Evolutionary conservation across 2,329 filamentous ascomycete genomes (phyloP).

Genomic region (Zymoseptoria passerinii): DNA sequence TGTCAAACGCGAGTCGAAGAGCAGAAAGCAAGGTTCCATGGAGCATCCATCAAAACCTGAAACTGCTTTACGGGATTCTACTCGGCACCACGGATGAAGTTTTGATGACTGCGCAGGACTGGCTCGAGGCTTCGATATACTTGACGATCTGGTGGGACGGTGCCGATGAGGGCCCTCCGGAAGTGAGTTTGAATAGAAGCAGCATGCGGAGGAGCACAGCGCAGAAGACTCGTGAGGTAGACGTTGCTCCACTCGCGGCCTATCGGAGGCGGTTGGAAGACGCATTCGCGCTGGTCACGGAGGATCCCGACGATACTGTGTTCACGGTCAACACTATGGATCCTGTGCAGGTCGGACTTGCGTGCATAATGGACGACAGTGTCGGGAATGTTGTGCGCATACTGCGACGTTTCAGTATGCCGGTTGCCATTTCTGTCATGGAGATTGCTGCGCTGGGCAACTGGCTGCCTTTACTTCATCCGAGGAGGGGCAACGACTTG

Average conservation of each 20-base stretch:
- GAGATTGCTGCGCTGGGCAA: slow-evolving; percentile 76
- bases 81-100: slow-evolving; percentile 70
- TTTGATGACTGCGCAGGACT: slow-evolving; percentile 71
- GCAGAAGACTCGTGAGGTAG: slow-evolving; percentile 38
- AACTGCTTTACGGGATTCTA: slow-evolving; percentile 70
- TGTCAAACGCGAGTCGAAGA: slow-evolving; percentile 58
- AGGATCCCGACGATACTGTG: slow-evolving; percentile 54
- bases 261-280: slow-evolving; percentile 67
- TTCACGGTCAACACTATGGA: slow-evolving; percentile 71
- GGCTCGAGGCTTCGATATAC: slow-evolving; percentile 80
- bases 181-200: slow-evolving; percentile 39
- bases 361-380: slow-evolving; percentile 75
- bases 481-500: slow-evolving; percentile 41
- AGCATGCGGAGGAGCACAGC: slow-evolving; percentile 30
- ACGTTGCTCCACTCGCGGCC: slow-evolving; percentile 51
- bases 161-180: slow-evolving; percentile 46
- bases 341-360: slow-evolving; percentile 70
- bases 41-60: slow-evolving; percentile 79
- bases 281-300: slow-evolving; percentile 58
- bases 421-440: slow-evolving; percentile 66
- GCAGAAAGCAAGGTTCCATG: slow-evolving; percentile 83
- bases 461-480: slow-evolving; percentile 61
- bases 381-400: slow-evolving; percentile 66
- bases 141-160: slow-evolving; percentile 91
- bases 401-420: slow-evolving; percentile 70